Percentiles rank a stretch among this genome's conserved stretches.
Evolutionary conservation across 768 basidiomycete genomes (phyloP).

Genomic region (Coprinopsis sp.): DNA sequence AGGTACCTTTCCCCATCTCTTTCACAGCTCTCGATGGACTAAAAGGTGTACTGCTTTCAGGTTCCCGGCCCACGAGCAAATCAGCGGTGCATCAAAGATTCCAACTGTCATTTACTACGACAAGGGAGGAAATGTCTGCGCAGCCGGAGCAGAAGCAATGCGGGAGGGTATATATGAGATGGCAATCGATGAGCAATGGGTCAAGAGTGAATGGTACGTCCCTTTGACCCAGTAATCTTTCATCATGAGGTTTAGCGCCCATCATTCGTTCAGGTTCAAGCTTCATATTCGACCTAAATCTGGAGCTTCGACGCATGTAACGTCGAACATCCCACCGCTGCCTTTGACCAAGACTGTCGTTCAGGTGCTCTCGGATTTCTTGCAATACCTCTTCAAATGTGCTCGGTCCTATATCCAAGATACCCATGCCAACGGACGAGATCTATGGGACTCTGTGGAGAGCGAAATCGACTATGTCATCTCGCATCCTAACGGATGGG

Average conservation of each 20-base stretch:
- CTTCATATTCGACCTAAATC: constrained; percentile 26
- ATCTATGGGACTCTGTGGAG: constrained; percentile 38
- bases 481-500: constrained; percentile 43
- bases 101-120: constrained; percentile 43
- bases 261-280: constrained; percentile 34
- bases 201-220: constrained; percentile 45
- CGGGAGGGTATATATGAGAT: constrained; percentile 34
- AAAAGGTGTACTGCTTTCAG: constrained; percentile 21
- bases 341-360: constrained; percentile 37
- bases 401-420: constrained; percentile 41
- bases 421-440: constrained; percentile 33
- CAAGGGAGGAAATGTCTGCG: constrained; percentile 30
- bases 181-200: constrained; percentile 44
- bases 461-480: constrained; percentile 45
- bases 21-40: constrained; percentile 5
- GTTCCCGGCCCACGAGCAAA: constrained; percentile 44
- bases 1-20: constrained; percentile 29
- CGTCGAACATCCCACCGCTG: constrained; percentile 35
- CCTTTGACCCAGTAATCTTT: constrained; percentile 1
- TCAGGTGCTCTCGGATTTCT: constrained; percentile 45
- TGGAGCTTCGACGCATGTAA: constrained; percentile 18
- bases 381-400: constrained; percentile 41
- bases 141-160: constrained; percentile 45
- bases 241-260: not conserved
- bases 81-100: constrained; percentile 46